Conservation (phyloP, 73 alveolate species). For the Diophrys sp. region DNA sequence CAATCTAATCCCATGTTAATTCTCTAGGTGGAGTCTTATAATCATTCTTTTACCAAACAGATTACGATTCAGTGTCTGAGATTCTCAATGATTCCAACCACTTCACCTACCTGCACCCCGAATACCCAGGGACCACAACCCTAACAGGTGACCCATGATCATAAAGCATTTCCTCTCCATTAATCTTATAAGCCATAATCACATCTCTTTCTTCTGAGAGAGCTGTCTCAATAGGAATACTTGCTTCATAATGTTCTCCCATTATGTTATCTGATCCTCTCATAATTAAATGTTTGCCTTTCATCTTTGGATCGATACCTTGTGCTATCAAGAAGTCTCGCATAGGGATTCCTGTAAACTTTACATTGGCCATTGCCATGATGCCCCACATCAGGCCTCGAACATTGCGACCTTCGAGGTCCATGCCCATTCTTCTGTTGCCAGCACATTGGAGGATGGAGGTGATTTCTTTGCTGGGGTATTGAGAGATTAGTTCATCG, state of each 20-base stretch:
- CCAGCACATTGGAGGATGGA: slow-evolving; percentile 71
- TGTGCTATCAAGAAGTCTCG: slow-evolving; percentile 31
- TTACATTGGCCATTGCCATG: slow-evolving; percentile 67
- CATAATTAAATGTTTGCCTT: slow-evolving; percentile 33
- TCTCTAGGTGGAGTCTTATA: slow-evolving; percentile 28
- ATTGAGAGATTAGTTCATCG: slow-evolving; percentile 29
- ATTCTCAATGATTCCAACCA: slow-evolving; percentile 44
- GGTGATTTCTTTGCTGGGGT: slow-evolving; percentile 26
- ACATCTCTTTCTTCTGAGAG: slow-evolving; percentile 56
- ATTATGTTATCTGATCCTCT: slow-evolving; percentile 43
- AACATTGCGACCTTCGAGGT: slow-evolving; percentile 34
- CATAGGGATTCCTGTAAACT: slow-evolving; percentile 40
- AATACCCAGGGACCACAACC: slow-evolving; percentile 65
- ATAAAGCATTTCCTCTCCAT: slow-evolving; percentile 57
- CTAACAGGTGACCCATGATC: slow-evolving; percentile 85
- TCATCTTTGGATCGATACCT: slow-evolving; percentile 27
- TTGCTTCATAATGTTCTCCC: slow-evolving; percentile 31
- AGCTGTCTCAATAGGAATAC: slow-evolving; percentile 38
- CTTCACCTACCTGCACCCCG: slow-evolving; percentile 65
- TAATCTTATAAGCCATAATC: slow-evolving; percentile 66
- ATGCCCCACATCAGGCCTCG: slow-evolving; percentile 62
- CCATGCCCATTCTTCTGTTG: slow-evolving; percentile 60
- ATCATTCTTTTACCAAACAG: slow-evolving; percentile 39
- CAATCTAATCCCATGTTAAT: slow-evolving; percentile 19
- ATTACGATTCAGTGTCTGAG: slow-evolving; percentile 27